phyloP scores from a whole-genome alignment of 2,329 filamentous ascomycete species.

The Ophiostoma perfectum region DNA sequence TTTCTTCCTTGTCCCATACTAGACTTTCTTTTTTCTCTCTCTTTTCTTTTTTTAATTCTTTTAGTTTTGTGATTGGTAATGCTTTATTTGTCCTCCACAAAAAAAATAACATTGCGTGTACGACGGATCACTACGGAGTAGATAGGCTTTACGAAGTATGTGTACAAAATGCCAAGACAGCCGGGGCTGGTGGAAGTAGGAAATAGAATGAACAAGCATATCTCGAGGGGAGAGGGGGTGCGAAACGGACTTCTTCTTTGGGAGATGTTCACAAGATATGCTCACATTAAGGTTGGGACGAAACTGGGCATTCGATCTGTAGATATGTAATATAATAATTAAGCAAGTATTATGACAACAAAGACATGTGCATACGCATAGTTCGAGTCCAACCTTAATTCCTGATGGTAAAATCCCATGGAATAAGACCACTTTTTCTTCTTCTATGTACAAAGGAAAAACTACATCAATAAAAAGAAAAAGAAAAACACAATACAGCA shows the following conservation, averaged over 20 bases:
- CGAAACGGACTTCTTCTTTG: neutral
- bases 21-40: neutral
- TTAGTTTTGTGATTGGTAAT: neutral
- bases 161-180: neutral
- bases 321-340: too few species aligned
- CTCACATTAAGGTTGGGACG: neutral
- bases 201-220: neutral
- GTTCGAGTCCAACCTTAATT: too few species aligned
- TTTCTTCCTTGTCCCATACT: conserved; percentile 1
- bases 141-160: neutral
- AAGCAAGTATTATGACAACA: too few species aligned
- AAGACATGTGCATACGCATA: too few species aligned
- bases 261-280: neutral
- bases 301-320: too few species aligned
- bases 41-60: neutral
- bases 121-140: neutral
- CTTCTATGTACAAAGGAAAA: too few species aligned
- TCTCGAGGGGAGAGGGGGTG: neutral
- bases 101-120: neutral
- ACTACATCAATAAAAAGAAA: too few species aligned
- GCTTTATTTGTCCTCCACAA: neutral
- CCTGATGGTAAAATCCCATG: too few species aligned
- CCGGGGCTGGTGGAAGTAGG: neutral
- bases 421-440: too few species aligned
- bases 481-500: too few species aligned